Evolutionary conservation across 1,139 yeast genomes (phyloP).

Genomic region (Pneumocystis wakefieldiae): DNA sequence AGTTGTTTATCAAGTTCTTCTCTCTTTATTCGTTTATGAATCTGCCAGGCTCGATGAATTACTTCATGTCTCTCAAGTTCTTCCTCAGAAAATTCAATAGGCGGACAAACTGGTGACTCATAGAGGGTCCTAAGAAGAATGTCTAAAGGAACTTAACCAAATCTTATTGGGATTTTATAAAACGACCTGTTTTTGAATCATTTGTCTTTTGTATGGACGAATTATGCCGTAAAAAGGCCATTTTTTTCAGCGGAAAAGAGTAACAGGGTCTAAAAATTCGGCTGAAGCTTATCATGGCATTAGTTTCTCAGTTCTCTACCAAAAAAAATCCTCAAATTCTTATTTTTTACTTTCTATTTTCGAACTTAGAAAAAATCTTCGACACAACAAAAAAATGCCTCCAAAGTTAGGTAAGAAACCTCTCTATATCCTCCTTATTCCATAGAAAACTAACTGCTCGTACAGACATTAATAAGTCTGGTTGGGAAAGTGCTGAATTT

Average conservation of each 20-base stretch:
- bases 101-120: not conserved
- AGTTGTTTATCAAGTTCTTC: conserved; percentile 34
- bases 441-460: conserved; percentile 10
- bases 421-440: not conserved
- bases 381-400: not conserved
- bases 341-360: not conserved
- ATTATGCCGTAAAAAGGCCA: not conserved
- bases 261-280: not conserved
- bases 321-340: not conserved
- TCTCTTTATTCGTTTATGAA: conserved; percentile 39
- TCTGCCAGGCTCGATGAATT: conserved; percentile 70
- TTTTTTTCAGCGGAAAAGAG: not conserved
- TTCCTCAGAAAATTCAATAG: conserved; percentile 53
- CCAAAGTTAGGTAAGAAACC: not conserved
- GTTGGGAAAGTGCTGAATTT: conserved; percentile 30
- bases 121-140: not conserved
- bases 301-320: not conserved
- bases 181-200: not conserved
- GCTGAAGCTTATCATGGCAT: not conserved
- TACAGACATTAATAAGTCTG: conserved; percentile 22
- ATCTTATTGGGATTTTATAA: not conserved
- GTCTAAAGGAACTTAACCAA: not conserved
- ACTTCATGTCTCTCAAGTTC: conserved; percentile 76
- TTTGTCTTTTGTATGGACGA: not conserved
- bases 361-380: not conserved